Evolutionary conservation across 2,329 filamentous ascomycete genomes (phyloP), one percentile per base, ranked within the genome.

Genomic region (Cladophialophora immunda): DNA sequence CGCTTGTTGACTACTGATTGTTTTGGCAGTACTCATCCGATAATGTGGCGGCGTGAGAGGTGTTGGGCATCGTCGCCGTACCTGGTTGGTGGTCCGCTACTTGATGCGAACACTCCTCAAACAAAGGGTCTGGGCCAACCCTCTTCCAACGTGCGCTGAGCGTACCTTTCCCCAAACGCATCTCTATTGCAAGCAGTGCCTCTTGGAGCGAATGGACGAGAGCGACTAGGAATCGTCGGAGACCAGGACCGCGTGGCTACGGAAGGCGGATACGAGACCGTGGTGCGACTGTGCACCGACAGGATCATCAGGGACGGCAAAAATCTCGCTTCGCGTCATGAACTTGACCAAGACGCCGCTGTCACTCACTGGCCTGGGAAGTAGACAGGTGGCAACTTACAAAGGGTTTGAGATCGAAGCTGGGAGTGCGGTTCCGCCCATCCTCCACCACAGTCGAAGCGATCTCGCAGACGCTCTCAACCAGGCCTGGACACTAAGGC

Each of bases 291-390:
- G 34, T 30, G 25, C 34, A 56, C n/a, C 13, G 19, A 50, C 45
- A 50, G 45, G 45, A 50, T 27, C 45, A 27, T 50, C 19, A 50
- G 45, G 45, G 45, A 50, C 45, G 45, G 27, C 22, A 50, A 50
- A 22, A 22, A 50, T 50, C 13, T 25, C 8, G 45, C 45, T 50
- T 50, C 4, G 45, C 19, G 15, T 50, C 8, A 25, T 25, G 22
- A 19, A 25, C 19, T 27, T 50, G 45, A 17, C 22, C 22, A 9
- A 25, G 19, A 25, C 45, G 11, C 22, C 9, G 19, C 11, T 50
- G 22, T 25, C 45, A 50, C 19, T 27, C 7, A 11, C 17, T 22
- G n/a, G n/a, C 11, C 22, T 50, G 45, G 4, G 22, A 22, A 4
- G 27, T 27, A 22, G 45, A 50, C 45, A 50, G 45, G 45, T 50